These are phyloP conservation scores for Sclerotiophoma versabilis DNA, from an alignment of 2,329 filamentous ascomycete species.

Conservation along the genomic window DNA sequence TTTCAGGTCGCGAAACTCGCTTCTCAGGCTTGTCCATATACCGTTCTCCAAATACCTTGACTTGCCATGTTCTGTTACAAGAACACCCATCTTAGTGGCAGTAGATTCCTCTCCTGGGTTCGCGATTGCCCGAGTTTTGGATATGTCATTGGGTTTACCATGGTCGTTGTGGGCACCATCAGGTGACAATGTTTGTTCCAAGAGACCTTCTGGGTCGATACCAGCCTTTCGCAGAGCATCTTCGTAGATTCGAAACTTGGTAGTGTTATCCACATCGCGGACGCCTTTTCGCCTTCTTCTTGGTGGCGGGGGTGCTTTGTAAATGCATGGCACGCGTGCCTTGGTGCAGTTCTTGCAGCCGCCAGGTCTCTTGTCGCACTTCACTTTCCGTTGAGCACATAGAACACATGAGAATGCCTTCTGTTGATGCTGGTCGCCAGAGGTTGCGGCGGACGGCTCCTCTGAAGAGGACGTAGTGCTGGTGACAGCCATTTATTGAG, in stretches of 20 bases:
- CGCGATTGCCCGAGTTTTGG: background rate
- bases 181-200: constrained; percentile 19
- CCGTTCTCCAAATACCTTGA: constrained; percentile 44
- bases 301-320: constrained; percentile 43
- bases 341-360: constrained; percentile 43
- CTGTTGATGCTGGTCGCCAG: constrained; percentile 7
- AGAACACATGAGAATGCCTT: constrained; percentile 46
- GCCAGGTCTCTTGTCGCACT: constrained; percentile 38
- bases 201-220: constrained; percentile 34
- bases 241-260: constrained; percentile 41
- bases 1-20: constrained; percentile 39
- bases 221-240: constrained; percentile 37
- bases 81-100: constrained; percentile 22
- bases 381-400: constrained; percentile 46
- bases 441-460: background rate
- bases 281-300: constrained; percentile 37
- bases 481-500: background rate
- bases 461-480: background rate
- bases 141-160: background rate
- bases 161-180: background rate
- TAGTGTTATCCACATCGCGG: constrained; percentile 32
- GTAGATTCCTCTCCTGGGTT: background rate
- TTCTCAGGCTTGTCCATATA: constrained; percentile 41
- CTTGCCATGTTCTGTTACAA: constrained; percentile 37
- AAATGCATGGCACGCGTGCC: constrained; percentile 40